A percentile compares a stretch with the other conserved stretches of the same genome.
Conservation (phyloP, 2,329 filamentous ascomycete genomes). For the Fusarium irregulare region DNA sequence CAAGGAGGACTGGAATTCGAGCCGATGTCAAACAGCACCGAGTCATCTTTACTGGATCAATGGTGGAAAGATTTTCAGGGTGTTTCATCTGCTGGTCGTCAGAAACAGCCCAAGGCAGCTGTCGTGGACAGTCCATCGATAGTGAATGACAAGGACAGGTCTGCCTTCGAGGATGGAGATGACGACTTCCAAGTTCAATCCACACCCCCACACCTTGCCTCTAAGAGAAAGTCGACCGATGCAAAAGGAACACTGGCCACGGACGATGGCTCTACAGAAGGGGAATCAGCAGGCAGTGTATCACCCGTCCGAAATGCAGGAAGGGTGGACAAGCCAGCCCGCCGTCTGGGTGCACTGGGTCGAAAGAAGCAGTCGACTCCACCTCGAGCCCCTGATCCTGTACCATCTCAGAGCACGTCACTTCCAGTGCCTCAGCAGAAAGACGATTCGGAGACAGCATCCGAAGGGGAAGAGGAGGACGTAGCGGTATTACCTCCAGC, state of each 20-base stretch:
- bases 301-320: slow-evolving; percentile 16
- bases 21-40: slow-evolving; percentile 46
- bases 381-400: slow-evolving; percentile 35
- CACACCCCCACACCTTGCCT: slow-evolving; percentile 56
- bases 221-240: slow-evolving; percentile 41
- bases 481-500: slow-evolving; percentile 41
- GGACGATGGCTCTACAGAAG: slow-evolving; percentile 51
- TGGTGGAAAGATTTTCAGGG: slow-evolving; percentile 63
- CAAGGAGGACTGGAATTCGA: slow-evolving; percentile 48
- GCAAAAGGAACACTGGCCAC: slow-evolving; percentile 16
- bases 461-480: slow-evolving; percentile 54
- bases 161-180: slow-evolving; percentile 54
- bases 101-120: slow-evolving; percentile 28
- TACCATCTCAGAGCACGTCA: slow-evolving; percentile 12
- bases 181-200: slow-evolving; percentile 64
- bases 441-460: slow-evolving; percentile 57
- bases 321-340: slow-evolving; percentile 30
- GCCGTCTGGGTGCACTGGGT: slow-evolving; percentile 53
- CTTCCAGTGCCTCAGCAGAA: slow-evolving; percentile 9
- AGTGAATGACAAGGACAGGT: slow-evolving; percentile 31
- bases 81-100: slow-evolving; percentile 41
- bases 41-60: slow-evolving; percentile 54
- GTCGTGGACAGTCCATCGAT: slow-evolving; percentile 21
- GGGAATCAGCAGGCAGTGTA: slow-evolving; percentile 33
- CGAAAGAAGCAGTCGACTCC: slow-evolving; percentile 48